Base-by-base conservation (phyloP, 2,329 filamentous ascomycete species). In the Aureobasidium sp. region DNA sequence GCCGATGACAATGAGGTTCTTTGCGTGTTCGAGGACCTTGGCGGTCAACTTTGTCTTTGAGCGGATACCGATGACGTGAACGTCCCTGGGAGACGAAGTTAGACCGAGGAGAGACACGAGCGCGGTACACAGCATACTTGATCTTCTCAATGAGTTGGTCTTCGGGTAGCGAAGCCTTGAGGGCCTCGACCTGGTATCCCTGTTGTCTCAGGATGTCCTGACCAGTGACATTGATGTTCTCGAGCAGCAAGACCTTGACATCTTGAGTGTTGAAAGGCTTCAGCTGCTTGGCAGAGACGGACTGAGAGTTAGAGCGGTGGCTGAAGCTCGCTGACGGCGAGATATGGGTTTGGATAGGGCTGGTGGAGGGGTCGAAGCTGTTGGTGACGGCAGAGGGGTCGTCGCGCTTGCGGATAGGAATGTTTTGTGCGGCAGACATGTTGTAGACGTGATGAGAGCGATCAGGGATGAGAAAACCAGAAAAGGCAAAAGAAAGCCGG, bases 141-240 rank as follows among this genome's bases (percentile, higher is more conserved):
- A 99, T 99, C 82, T 96, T 99, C 79, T 96, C 88, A 73, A 99
- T 96, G 69, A 99, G 84, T 77, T 97, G 83, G 68, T 94, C 91
- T 74, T 99, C 94, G 0, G 91, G 87, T 62, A 99, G 79, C 37
- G 92, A 96, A 66, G 85, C 87, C 80, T 97, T 99, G 67, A 93
- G 78, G 54, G 86, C 84, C 77, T 99, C 94, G 37, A 99, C 94
- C 76, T 99, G 94, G 75, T 99, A 99, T 63, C 94, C 94, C 76
- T 99, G 92, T 62, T 79, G 81, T 62, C 78, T 84, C 62, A 99
- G 81, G 62, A 97, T 92, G 50, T 95, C 86, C 69, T 86, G 84
- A 15, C 94, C 94, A 27, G 91, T 90, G 76, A 90, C 80, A 74
- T 99, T 99, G 71, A 99, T 90, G 76, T 97, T 99, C 75, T 99